Base-by-base conservation (phyloP, 192 early-diverging fungal species). In the Funneliformis geosporum region DNA sequence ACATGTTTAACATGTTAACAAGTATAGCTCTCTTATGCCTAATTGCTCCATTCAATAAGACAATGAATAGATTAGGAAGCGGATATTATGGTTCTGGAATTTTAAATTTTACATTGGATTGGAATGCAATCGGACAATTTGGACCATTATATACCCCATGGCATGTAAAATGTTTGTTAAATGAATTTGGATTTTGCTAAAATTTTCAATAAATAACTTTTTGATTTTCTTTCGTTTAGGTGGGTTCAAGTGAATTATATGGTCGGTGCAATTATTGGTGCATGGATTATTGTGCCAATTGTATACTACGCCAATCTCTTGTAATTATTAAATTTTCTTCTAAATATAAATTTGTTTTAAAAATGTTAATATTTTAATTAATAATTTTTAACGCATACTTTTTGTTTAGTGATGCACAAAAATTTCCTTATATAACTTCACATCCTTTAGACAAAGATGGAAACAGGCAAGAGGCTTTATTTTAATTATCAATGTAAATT, bases 101-200 rank as follows among this genome's bases (percentile, higher is more conserved):
- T 68, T 81, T 91, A 33, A 90, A 88, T 71, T 90, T 95, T 47
- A 87, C 90, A 8, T 78, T 95, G 14, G 94, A 96, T 84, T 96
- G 94, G 94, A 90, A 86, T 73, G 82, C 88, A 44, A 86, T 94
- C 25, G 86, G 62, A 25, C 75, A 76, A 46, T 42, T 87, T 9
- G 88, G 90, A 2, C 86, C 86, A 50, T 91, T 89, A 83, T 80
- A 83, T 46, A 91, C 92, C 50, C 95, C 95, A 44, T 96, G 88
- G 85, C 88, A 87, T 78, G 89, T 90, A 33, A 86, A 88, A 89
- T 89, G 80, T 94, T 33, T 33, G 33, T 33, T 33, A 33, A 33
- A 94, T 64, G 12, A 64, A 25, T 0, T 43, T 43, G 38, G 2
- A 33, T 33, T 33, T 33, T 33, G 33, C 33, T 33, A 33, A 33